A percentile compares a stretch with the other conserved stretches of the same genome.
phyloP scores from a whole-genome alignment of 495 filamentous ascomycete genomes.

The Halenospora varia region DNA sequence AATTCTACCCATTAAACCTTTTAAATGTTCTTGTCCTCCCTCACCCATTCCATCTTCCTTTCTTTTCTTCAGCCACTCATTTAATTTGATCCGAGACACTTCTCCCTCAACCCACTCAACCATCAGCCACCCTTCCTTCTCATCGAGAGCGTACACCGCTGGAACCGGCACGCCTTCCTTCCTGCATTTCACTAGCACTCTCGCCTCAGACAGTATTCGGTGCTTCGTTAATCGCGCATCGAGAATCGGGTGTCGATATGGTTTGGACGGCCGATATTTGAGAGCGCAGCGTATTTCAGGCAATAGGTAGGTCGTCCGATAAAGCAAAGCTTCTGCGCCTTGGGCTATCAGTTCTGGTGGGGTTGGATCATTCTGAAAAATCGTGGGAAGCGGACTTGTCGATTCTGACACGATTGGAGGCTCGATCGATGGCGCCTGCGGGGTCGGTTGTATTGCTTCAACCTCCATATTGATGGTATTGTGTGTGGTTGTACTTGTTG shows the following conservation, averaged over 20 bases:
- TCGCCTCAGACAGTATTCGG: conserved; percentile 81
- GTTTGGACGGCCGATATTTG: conserved; percentile 90
- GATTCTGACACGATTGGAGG: not conserved
- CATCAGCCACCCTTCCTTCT: conserved; percentile 79
- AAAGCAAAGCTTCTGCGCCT: conserved; percentile 93
- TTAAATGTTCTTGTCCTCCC: conserved; percentile 33
- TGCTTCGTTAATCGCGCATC: conserved; percentile 83
- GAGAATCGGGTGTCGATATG: conserved; percentile 88
- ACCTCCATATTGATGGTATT: conserved; percentile 2
- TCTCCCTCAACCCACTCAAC: conserved; percentile 87
- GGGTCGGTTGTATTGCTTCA: not conserved
- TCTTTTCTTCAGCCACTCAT: conserved; percentile 50
- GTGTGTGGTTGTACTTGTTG: not conserved
- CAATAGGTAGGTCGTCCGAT: conserved; percentile 75
- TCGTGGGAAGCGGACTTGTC: conserved; percentile 53
- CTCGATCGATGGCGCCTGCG: not conserved
- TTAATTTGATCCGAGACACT: conserved; percentile 63
- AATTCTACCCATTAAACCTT: conserved; percentile 64
- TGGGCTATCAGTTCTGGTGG: conserved; percentile 68
- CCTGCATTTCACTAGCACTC: conserved; percentile 70
- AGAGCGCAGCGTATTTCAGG: conserved; percentile 69
- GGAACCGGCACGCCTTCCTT: conserved; percentile 77
- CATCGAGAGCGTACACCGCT: conserved; percentile 69
- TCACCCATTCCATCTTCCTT: conserved; percentile 12
- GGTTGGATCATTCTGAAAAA: conserved; percentile 58